Base-by-base conservation (phyloP, 345 rosid species). In the Punica granatum region DNA sequence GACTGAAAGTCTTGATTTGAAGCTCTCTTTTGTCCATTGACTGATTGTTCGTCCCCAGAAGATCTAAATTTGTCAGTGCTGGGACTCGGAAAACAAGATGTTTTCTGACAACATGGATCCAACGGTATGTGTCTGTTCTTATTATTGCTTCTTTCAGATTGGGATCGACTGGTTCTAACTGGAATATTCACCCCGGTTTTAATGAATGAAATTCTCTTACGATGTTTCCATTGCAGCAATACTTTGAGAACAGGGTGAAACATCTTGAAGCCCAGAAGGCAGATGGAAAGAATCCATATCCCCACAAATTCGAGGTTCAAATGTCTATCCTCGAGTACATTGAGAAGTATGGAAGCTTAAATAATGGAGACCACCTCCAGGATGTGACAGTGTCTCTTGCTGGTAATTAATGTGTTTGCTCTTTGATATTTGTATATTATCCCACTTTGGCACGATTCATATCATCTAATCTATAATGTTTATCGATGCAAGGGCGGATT, bases 21-120 rank as follows among this genome's bases (percentile, higher is more conserved):
- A n/a, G n/a, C n/a, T n/a, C n/a, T n/a, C n/a, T n/a, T n/a, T n/a
- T n/a, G n/a, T n/a, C n/a, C n/a, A n/a, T n/a, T n/a, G n/a, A n/a
- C n/a, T n/a, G n/a, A n/a, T n/a, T n/a, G n/a, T n/a, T n/a, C n/a
- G n/a, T n/a, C n/a, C n/a, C n/a, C n/a, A n/a, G n/a, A n/a, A n/a
- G n/a, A n/a, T n/a, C n/a, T n/a, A n/a, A n/a, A n/a, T n/a, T n/a
- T n/a, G n/a, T n/a, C n/a, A n/a, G n/a, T n/a, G n/a, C n/a, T n/a
- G n/a, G n/a, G n/a, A n/a, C n/a, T n/a, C n/a, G n/a, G n/a, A n/a
- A n/a, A n/a, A n/a, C n/a, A n/a, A n/a, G n/a, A n/a, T n/a, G n/a
- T n/a, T n/a, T n/a, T n/a, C n/a, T 62, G 99, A 94, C 10, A 96
- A 94, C 59, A 91, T 92, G 96, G 99, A 94, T 73, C 92, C 99